Evolutionary conservation across 306 rosid species (phyloP).

Genomic region (Corylus americana): DNA sequence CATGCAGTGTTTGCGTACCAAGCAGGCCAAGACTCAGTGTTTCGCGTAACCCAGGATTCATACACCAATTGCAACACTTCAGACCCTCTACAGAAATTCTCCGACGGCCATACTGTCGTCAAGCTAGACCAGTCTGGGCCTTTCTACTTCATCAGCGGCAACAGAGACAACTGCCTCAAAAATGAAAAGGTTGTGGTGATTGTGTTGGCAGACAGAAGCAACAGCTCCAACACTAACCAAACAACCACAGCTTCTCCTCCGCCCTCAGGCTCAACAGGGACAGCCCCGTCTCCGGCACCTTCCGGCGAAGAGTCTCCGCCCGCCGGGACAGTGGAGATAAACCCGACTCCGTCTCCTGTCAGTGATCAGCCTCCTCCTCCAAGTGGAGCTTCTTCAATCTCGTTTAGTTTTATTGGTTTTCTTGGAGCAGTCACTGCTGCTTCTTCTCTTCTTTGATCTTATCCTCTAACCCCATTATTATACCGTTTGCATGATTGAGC

Average conservation of each 20-base stretch:
- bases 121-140: slow-evolving; percentile 58
- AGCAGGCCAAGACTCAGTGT: slow-evolving; percentile 76
- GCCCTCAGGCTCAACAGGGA: slow-evolving; percentile 13
- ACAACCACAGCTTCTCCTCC: slow-evolving; percentile 45
- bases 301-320: slow-evolving; percentile 39
- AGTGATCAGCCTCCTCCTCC: slow-evolving; percentile 50
- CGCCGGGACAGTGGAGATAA: slow-evolving; percentile 31
- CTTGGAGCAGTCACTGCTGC: slow-evolving; percentile 75
- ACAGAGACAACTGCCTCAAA: slow-evolving; percentile 63
- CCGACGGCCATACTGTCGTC: slow-evolving; percentile 77
- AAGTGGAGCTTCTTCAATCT: slow-evolving; percentile 53
- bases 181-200: slow-evolving; percentile 72
- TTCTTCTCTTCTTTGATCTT: slow-evolving; percentile 42
- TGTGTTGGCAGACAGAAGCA: slow-evolving; percentile 71
- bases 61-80: slow-evolving; percentile 67
- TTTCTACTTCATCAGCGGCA: slow-evolving; percentile 77
- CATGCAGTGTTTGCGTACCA: slow-evolving; percentile 72
- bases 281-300: slow-evolving; percentile 45
- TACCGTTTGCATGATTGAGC: slow-evolving; percentile 21
- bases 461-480: slow-evolving; percentile 6
- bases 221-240: slow-evolving; percentile 32
- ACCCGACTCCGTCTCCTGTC: slow-evolving; percentile 51
- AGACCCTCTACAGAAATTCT: slow-evolving; percentile 37
- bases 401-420: slow-evolving; percentile 46
- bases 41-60: slow-evolving; percentile 59